phyloP scores from a whole-genome alignment of 192 early-diverging fungal species.

The Chytriomyces sp. region DNA sequence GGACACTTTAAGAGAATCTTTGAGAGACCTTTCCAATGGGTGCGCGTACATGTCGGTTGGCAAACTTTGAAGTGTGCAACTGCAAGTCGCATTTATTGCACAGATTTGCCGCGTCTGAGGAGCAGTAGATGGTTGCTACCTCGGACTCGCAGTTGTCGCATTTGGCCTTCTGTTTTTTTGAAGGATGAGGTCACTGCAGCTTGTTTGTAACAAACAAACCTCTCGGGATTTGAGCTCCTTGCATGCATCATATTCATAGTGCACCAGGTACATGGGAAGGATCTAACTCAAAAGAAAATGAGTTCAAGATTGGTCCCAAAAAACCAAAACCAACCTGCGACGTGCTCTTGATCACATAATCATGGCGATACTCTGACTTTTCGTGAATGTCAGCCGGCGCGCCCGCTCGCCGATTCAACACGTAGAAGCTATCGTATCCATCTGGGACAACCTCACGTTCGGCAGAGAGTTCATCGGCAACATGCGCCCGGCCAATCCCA shows the following conservation, averaged over 20 bases:
- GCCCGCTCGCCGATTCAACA: slow-evolving; percentile 42
- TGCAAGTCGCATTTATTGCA: slow-evolving; percentile 63
- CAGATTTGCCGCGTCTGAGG: slow-evolving; percentile 60
- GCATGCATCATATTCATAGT: slow-evolving; percentile 57
- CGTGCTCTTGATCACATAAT: slow-evolving; percentile 59
- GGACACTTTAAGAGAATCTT: background rate
- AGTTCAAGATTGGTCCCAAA: background rate
- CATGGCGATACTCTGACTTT: slow-evolving; percentile 48
- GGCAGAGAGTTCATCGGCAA: slow-evolving; percentile 42
- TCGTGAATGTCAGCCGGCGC: slow-evolving; percentile 12
- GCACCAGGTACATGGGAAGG: slow-evolving; percentile 59
- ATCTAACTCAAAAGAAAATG: slow-evolving; percentile 35
- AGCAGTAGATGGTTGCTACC: slow-evolving; percentile 60
- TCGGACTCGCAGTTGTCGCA: slow-evolving; percentile 68
- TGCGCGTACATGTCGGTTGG: slow-evolving; percentile 54
- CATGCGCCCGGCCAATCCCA: slow-evolving; percentile 54
- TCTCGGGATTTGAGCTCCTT: slow-evolving; percentile 58
- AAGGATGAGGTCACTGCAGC: background rate
- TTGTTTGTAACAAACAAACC: slow-evolving; percentile 30
- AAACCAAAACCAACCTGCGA: slow-evolving; percentile 42
- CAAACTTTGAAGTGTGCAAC: slow-evolving; percentile 60
- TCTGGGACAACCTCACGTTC: slow-evolving; percentile 49
- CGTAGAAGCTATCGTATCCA: slow-evolving; percentile 64
- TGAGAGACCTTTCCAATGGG: slow-evolving; percentile 55
- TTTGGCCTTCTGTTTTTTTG: slow-evolving; percentile 48